Base-by-base conservation (phyloP, 257 asterid species). In the Jaltomata sinuosa region DNA sequence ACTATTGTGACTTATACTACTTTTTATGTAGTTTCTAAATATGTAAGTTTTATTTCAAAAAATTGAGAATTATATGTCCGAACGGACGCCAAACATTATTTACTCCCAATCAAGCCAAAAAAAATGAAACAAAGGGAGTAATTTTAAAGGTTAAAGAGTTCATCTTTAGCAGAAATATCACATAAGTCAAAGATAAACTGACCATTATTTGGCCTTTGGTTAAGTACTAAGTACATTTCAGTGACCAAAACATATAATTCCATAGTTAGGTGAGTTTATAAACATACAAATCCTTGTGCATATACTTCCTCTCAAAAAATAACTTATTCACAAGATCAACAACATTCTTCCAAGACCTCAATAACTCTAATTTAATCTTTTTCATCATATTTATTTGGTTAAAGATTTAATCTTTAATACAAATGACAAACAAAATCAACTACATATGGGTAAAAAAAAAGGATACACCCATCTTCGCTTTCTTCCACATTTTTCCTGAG, bases 401-500 rank as follows among this genome's bases (percentile, higher is more conserved):
- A 19, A 68, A 68, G n/a, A 68, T 1, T 34, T 1, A 9, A 34
- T 19, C 49, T 10, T 34, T 68, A 68, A 29, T 9, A 68, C 47
- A 32, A 67, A 67, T 67, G 25, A 18, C 49, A 36, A 68, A 21
- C 8, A 65, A 31, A 16, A 65, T 32, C 74, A 65, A 65, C 25
- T 21, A 0, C n/a, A 74, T 25, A 42, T 0, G 32, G 8, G 31
- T 62, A 50, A 29, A 74, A 50, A 29, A 74, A 80, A 89, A 95
- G 92, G 98, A 94, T 97, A 97, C 99, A 85, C 71, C 99, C 97
- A 90, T 94, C 97, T 53, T 95, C 97, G 83, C 93, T 92, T 67
- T 94, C 99, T 62, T 87, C 85, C 67, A 97, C 86, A 77, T 96
- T 90, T 88, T 87, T 90, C 89, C 40, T 90, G 84, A 97, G 84